Evolutionary conservation across 2,329 filamentous ascomycete genomes (phyloP), one percentile per base, ranked within the genome.

Genomic region (Dothiorella sarmentorum): DNA sequence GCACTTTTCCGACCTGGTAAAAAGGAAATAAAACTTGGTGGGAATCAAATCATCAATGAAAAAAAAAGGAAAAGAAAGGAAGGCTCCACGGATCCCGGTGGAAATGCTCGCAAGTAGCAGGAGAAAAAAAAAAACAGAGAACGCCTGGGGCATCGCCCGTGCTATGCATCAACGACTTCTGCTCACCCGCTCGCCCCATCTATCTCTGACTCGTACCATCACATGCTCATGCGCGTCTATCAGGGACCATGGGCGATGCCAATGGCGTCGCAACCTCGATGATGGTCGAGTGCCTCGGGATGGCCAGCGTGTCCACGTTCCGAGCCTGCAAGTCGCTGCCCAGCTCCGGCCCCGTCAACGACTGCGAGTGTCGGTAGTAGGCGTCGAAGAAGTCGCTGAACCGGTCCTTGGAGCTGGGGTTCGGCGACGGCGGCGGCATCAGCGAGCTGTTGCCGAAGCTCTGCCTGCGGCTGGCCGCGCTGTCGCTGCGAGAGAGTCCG

Each of bases 311-410:
- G 3, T 64, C 61, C 7, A 61, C n/a, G n/a, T n/a, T 31, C 38
- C 64, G 64, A 7, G 59, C 49, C n/a, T n/a, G n/a, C 7, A 61
- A 63, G 15, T 65, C 63, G 4, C 26, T 33, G 20, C 45, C 60
- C 22, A 59, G 53, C 17, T 61, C 51, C 17, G 51, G 13, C 11
- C 56, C 61, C 3, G 24, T 22, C 49, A 53, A 27, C 17, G 49
- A 53, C 6, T 66, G 64, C 22, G 70, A 71, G 18, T 69, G 63
- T 18, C 71, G 68, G 61, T 72, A 74, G 62, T 74, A 74, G 0
- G 70, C 68, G 20, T 73, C 71, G 65, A 71, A 73, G 62, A 74
- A 72, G n/a, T 74, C 72, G 63, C 70, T 73, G 45, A 73, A 63
- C 24, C 49, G 31, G 22, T 40, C 33, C 18, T 26, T 53, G 17